Evolutionary conservation across 2,329 filamentous ascomycete species (phyloP), one percentile per base, ranked within the genome.

Genomic region (Cordyceps farinosa): DNA sequence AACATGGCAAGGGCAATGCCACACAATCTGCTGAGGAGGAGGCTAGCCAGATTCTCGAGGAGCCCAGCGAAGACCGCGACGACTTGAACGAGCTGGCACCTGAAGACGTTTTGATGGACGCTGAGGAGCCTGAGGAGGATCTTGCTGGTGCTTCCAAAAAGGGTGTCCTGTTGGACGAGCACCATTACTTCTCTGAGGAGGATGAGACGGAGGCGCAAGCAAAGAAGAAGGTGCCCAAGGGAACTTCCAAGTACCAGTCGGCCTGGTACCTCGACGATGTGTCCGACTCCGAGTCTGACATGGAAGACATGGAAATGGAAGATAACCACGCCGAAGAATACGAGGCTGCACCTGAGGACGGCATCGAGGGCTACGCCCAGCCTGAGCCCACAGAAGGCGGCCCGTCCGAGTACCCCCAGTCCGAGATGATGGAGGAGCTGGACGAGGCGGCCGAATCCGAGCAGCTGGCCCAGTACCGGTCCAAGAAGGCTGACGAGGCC

Each of bases 171-270:
- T 82, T 99, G 10, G 95, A 99, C 69, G 94, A 98, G 68, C 94
- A 99, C 74, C 94, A 98, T 74, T 99, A 99, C 76, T 99, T 98
- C 73, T 93, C 93, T 0, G 94, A 98, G 50, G 92, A 95, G 53
- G 89, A 95, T 60, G 80, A 82, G 6, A 81, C 84, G 48, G 71
- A 75, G 53, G 71, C 70, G 22, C 69, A 63, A 32, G 58, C 45
- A 15, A 79, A 86, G 22, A 77, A 82, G 42, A 86, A 87, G 66
- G 77, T 99, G 29, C 95, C 95, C 1, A 91, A 88, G 75, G 95
- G 95, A 66, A 99, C 95, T 2, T 98, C 95, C 45, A 87, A 89
- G 62, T 98, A 97, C 76, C 95, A 99, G 77, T 85, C 93, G 29
- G 93, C 94, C 10, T 99, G 95, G 95, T 97, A 90, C 73, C 78